Base-by-base conservation (phyloP, 257 asterid species). In the Solanum arcanum region DNA sequence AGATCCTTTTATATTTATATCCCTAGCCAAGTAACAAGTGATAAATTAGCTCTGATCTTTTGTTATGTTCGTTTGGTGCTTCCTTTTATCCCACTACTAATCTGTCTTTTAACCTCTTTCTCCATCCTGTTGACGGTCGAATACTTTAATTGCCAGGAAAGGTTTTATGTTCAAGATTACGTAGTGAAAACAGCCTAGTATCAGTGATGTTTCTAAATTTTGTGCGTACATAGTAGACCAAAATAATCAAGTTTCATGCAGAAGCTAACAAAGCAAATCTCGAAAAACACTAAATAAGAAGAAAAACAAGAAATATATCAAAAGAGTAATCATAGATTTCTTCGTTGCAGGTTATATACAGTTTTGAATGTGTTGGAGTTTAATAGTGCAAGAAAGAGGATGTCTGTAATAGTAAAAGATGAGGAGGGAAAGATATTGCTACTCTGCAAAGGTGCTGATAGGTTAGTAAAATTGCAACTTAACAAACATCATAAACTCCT, bases 361-460 rank as follows among this genome's bases (percentile, higher is more conserved):
- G 91, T 96, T 91, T 88, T 96, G 77, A 92, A 94, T 86, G 93
- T 96, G 37, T 86, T 96, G 78, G 98, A 96, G 86, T 96, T 96
- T 75, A 94, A 94, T 81, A 96, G 99, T 86, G 41, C 96, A 49
- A 91, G 99, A 89, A 96, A 96, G 88, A 90, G 99, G 91, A 96
- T 96, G 99, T 96, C 99, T 2, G 98, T 95, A 83, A 90, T 95
- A 88, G 96, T 95, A 75, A 92, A 92, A 89, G 94, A 95, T 64
- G 96, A 94, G 73, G 98, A 93, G 14, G 98, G 98, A 69, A 94
- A 92, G 90, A 88, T 96, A 16, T 80, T 95, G 31, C 88, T 96
- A 83, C 98, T 96, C 89, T 90, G 93, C 88, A 96, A 96, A 92
- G 99, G 99, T 11, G 99, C 99, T 70, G 99, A 96, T 93, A 96